Percentiles rank a stretch among this genome's conserved stretches.
These are phyloP conservation scores for Fraxinus anomala DNA, from an alignment of 257 asterid genomes.

Conservation along the genomic window DNA sequence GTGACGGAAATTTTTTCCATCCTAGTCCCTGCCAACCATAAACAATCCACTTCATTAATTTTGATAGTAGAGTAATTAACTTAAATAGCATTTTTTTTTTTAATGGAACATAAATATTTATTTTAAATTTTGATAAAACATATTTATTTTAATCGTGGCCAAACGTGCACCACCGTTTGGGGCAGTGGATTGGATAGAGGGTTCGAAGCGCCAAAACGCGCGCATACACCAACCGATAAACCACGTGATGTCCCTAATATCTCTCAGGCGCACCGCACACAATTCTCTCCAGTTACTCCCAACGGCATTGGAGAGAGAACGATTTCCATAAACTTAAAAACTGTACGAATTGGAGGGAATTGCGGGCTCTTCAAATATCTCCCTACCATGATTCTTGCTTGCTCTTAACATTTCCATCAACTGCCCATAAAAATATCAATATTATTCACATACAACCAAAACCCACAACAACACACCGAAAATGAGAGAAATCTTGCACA, in stretches of 20 bases:
- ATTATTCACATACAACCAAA: constrained; percentile 11
- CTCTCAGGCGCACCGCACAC: background rate
- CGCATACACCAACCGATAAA: background rate
- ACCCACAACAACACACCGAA: constrained; percentile 10
- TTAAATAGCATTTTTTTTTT: too few relatives aligned
- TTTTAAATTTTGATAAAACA: too few relatives aligned
- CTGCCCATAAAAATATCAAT: constrained; percentile 24
- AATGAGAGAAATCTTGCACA: constrained; percentile 86
- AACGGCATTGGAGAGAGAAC: background rate
- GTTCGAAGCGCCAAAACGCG: background rate
- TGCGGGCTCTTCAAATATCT: constrained; percentile 43
- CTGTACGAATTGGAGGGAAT: constrained; percentile 20
- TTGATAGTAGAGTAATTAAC: too few relatives aligned
- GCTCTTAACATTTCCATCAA: constrained; percentile 12
- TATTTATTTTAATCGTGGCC: background rate
- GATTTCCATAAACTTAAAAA: background rate
- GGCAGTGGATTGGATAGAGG: background rate
- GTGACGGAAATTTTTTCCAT: too few relatives aligned
- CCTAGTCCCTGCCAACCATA: too few relatives aligned
- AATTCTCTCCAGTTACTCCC: background rate
- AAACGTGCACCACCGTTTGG: background rate
- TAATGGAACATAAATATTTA: too few relatives aligned
- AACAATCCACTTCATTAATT: too few relatives aligned
- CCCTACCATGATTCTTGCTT: constrained; percentile 9
- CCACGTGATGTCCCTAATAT: background rate